A percentile compares a stretch with the other conserved stretches of the same genome.
Conservation (phyloP, 2,329 filamentous ascomycete species). For the Sporothrix luriei region DNA sequence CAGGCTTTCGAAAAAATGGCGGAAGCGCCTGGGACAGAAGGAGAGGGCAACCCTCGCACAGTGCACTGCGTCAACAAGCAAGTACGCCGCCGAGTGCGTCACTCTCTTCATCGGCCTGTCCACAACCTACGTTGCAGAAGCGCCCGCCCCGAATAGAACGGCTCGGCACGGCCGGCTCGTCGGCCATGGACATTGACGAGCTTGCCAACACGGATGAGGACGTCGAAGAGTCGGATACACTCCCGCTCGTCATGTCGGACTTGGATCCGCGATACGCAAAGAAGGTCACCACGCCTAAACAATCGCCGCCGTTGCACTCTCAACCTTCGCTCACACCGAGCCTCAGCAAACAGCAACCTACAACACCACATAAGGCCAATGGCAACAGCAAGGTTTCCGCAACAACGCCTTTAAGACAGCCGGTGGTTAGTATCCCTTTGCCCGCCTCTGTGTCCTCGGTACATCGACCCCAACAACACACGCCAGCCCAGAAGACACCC, state of each 20-base stretch:
- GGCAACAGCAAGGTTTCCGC: background rate
- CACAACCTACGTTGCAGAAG: background rate
- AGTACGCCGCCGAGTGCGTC: background rate
- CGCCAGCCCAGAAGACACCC: background rate
- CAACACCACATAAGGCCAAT: background rate
- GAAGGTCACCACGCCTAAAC: background rate
- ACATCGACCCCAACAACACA: background rate
- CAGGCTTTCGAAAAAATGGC: background rate
- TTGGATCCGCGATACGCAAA: constrained; percentile 26
- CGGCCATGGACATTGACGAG: constrained; percentile 25
- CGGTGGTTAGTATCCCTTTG: constrained; percentile 10
- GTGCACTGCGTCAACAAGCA: background rate
- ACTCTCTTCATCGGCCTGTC: background rate
- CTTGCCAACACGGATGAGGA: constrained; percentile 25
- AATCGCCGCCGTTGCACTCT: background rate
- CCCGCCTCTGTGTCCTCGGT: background rate
- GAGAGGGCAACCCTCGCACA: background rate
- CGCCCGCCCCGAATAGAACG: background rate
- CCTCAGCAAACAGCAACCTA: background rate
- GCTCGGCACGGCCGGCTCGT: background rate
- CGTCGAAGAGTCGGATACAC: background rate
- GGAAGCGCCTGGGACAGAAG: background rate
- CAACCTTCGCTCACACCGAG: background rate
- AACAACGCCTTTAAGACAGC: background rate
- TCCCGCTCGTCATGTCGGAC: constrained; percentile 33